Percentiles rank a stretch among this genome's conserved stretches.
Conservation (phyloP, 2,329 filamentous ascomycete species). For the Zalaria obscura region DNA sequence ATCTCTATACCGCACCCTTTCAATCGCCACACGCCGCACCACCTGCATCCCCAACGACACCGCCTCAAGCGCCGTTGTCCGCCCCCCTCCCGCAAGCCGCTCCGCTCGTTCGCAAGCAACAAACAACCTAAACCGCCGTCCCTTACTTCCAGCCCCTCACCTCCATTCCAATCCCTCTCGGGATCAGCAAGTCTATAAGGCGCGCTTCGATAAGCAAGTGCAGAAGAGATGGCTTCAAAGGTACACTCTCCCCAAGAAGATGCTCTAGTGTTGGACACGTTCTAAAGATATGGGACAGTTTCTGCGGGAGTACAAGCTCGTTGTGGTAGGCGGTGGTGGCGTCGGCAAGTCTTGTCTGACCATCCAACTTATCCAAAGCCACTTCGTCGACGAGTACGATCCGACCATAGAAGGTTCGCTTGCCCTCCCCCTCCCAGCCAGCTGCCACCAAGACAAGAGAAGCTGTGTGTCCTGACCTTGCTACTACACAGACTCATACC, state of each 20-base stretch:
- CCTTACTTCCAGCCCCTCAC: neutral
- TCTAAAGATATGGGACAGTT: constrained; percentile 22
- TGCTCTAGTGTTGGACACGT: neutral
- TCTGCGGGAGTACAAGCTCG: constrained; percentile 44
- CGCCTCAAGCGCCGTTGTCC: no score
- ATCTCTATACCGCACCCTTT: no score
- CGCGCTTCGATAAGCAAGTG: neutral
- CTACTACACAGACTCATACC: constrained; percentile 69
- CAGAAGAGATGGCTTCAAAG: neutral
- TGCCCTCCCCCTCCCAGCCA: neutral
- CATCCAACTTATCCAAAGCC: constrained; percentile 69
- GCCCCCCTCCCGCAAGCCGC: neutral
- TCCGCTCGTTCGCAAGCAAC: neutral
- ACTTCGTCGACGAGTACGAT: constrained; percentile 99
- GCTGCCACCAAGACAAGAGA: no score
- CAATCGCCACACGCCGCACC: no score
- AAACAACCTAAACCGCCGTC: neutral
- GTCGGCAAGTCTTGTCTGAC: constrained; percentile 99
- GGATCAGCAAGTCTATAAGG: neutral
- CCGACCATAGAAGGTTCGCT: constrained; percentile 90
- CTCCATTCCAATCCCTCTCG: neutral
- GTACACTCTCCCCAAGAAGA: neutral
- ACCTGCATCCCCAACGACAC: no score
- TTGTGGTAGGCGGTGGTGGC: constrained; percentile 94
- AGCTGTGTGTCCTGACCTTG: neutral